Evolutionary conservation across 2,329 filamentous ascomycete species (phyloP), one percentile per base, ranked within the genome.

Genomic region (Phoma sp.): DNA sequence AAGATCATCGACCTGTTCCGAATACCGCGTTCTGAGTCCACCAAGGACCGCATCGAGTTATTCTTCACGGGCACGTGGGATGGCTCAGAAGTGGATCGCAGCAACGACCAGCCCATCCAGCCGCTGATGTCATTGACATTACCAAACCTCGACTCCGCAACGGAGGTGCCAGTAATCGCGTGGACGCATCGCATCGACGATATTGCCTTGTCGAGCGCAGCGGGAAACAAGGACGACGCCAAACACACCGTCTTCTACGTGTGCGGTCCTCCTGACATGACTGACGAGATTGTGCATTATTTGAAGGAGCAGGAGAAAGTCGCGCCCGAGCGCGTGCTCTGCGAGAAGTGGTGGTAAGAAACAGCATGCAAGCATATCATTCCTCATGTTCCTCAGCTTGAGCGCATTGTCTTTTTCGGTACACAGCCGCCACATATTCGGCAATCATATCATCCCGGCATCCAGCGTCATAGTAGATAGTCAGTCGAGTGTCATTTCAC

Each of bases 311-410:
- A 77, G 58, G 61, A 72, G 4, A 71, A 76, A 7, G 74, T 81
- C 60, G 58, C 60, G 22, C 55, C 66, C 14, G 72, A 74, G 33
- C 66, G 70, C 25, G 79, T 81, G 7, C 58, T 80, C 5, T 81
- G 78, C 59, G 80, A 82, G 66, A 81, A 81, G 64, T 82, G 80
- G 80, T 82, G 80, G 80, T 82, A 66, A 61, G 9, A 39, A 10
- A 9, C 38, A 37, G 11, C n/a, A 32, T 45, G 45, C 40, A 30
- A 37, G 46, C 36, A 43, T 50, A 36, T 32, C n/a, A 29, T 50
- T 40, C 36, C 45, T 30, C 45, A 32, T 14, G 36, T 52, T 47
- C 10, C 33, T 40, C 40, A 43, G 39, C 39, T 39, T 37, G 40
- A 45, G 46, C 45, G 52, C 36, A 30, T 44, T 36, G 35, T 45